Evolutionary conservation across 75 land plant genomes (phyloP).

Genomic region (Adiantum capillusveneris): DNA sequence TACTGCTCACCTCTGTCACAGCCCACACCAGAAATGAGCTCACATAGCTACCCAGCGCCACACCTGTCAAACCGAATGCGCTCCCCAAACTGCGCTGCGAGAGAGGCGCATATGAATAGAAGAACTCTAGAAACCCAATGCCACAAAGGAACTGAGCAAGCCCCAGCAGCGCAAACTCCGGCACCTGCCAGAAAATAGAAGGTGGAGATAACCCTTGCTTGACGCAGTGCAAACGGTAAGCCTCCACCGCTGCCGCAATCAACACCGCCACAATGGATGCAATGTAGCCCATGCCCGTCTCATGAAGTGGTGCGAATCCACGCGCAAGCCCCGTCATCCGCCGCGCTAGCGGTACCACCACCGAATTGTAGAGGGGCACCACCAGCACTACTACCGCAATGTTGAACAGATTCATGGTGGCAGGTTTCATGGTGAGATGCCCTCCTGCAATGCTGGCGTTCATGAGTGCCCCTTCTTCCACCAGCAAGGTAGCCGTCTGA

Average conservation of each 20-base stretch:
- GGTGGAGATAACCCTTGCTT: constrained; percentile 3
- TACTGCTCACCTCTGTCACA: constrained; percentile 10
- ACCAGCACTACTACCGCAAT: constrained; percentile 54
- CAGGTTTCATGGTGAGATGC: constrained; percentile 44
- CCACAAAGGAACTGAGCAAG: constrained; percentile 5
- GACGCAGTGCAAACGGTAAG: constrained; percentile 14
- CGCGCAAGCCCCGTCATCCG: constrained; percentile 74
- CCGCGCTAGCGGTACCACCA: constrained; percentile 58
- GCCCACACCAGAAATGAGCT: constrained; percentile 1
- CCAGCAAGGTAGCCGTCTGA: constrained; percentile 72
- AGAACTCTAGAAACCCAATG: constrained; percentile 19
- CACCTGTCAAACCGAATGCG: constrained; percentile 1
- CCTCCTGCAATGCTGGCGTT: constrained; percentile 39
- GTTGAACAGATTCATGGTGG: constrained; percentile 64
- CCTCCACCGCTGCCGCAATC: constrained; percentile 70
- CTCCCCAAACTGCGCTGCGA: constrained; percentile 14
- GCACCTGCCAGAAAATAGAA: constrained; percentile 16
- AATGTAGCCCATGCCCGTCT: constrained; percentile 69
- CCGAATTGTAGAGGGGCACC: constrained; percentile 63
- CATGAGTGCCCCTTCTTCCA: constrained; percentile 79
- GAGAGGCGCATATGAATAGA: constrained; percentile 9
- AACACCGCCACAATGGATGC: constrained; percentile 57
- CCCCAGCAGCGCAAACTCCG: constrained; percentile 10
- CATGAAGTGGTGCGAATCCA: constrained; percentile 71
- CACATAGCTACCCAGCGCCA: constrained; percentile 8